phyloP scores from a whole-genome alignment of 2,329 filamentous ascomycete species.

The Talaromyces sp. region DNA sequence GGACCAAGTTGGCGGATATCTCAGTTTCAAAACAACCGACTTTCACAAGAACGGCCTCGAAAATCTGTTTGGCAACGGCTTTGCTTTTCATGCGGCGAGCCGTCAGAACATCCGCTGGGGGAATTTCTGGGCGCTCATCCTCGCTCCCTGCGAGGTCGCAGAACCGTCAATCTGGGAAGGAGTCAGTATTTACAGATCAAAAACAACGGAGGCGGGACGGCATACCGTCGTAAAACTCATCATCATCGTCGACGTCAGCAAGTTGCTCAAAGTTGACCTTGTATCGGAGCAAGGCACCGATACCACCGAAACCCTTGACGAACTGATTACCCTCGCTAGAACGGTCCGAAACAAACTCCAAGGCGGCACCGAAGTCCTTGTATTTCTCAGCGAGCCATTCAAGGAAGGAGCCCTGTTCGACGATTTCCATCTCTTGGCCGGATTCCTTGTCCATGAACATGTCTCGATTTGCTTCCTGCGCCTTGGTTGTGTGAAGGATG shows the following conservation, averaged over 20 bases:
- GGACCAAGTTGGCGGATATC: slow-evolving; percentile 35
- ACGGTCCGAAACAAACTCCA: slow-evolving; percentile 96
- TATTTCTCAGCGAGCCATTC: slow-evolving; percentile 99
- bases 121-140: slow-evolving; percentile 66
- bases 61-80: slow-evolving; percentile 31
- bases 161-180: slow-evolving; percentile 75
- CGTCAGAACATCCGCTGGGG: slow-evolving; percentile 50
- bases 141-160: slow-evolving; percentile 82
- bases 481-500: slow-evolving; percentile 82
- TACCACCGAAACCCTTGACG: slow-evolving; percentile 98
- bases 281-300: slow-evolving; percentile 94
- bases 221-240: slow-evolving; percentile 80
- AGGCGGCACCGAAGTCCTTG: slow-evolving; percentile 90
- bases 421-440: slow-evolving; percentile 93
- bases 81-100: slow-evolving; percentile 43
- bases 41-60: slow-evolving; percentile 29
- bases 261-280: slow-evolving; percentile 99
- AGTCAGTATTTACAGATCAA: slow-evolving; percentile 6
- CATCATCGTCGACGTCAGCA: slow-evolving; percentile 81
- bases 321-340: slow-evolving; percentile 99
- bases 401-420: slow-evolving; percentile 85
- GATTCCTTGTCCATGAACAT: slow-evolving; percentile 94
- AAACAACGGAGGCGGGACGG: not conserved
- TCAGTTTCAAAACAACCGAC: slow-evolving; percentile 27
- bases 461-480: slow-evolving; percentile 72